These are phyloP conservation scores for Xylaria sp. DNA, from an alignment of 2,329 filamentous ascomycete species.

Conservation along the genomic window DNA sequence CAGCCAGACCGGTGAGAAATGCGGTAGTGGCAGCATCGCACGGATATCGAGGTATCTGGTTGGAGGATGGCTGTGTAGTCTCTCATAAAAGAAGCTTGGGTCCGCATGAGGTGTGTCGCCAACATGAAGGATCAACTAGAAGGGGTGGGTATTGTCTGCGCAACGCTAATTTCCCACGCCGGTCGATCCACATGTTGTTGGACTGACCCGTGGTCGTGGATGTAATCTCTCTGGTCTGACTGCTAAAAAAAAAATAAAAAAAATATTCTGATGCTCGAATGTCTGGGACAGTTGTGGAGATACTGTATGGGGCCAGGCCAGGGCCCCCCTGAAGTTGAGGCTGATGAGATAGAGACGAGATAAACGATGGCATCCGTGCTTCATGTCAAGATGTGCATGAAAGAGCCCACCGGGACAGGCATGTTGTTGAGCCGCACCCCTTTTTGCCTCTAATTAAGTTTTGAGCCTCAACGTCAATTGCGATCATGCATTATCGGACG, in stretches of 20 bases:
- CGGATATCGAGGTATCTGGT: constrained; percentile 16
- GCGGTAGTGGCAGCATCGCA: constrained; percentile 21
- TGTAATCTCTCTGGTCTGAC: constrained; percentile 46
- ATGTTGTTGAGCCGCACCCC: constrained; percentile 36
- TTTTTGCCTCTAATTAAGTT: constrained; percentile 18
- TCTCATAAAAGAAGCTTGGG: constrained; percentile 30
- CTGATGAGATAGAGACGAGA: constrained; percentile 35
- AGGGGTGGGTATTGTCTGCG: constrained; percentile 28
- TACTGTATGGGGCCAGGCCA: constrained; percentile 45
- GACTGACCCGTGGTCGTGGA: constrained; percentile 52
- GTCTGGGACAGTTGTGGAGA: constrained; percentile 33
- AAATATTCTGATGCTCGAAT: constrained; percentile 32
- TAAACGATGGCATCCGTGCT: constrained; percentile 31
- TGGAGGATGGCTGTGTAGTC: constrained; percentile 23
- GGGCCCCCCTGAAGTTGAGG: constrained; percentile 37
- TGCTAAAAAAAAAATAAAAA: constrained; percentile 35
- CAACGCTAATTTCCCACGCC: constrained; percentile 40
- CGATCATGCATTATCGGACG: constrained; percentile 22
- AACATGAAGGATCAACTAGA: constrained; percentile 29
- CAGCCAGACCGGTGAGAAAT: constrained; percentile 28
- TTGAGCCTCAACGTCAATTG: constrained; percentile 31
- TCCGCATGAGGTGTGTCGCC: constrained; percentile 30
- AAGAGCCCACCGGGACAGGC: constrained; percentile 21
- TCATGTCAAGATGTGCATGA: constrained; percentile 30
- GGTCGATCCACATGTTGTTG: constrained; percentile 40